A percentile compares a stretch with the other conserved stretches of the same genome.
These are phyloP conservation scores for Withania somnifera DNA, from an alignment of 305 asterid genomes.

Conservation along the genomic window DNA sequence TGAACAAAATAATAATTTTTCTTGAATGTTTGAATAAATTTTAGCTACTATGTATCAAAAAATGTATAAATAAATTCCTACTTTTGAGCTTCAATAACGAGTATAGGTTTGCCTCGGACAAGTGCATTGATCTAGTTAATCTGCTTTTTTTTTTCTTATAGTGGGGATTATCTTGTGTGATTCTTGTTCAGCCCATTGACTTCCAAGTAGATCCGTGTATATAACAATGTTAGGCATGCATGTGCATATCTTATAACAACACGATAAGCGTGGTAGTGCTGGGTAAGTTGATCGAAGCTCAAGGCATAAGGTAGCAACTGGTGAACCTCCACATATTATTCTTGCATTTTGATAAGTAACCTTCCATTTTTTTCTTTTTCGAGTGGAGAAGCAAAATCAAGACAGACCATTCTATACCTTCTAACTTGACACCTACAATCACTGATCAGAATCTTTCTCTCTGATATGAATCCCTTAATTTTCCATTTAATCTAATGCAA, in stretches of 20 bases:
- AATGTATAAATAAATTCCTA: background rate
- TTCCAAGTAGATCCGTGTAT: slow-evolving; percentile 42
- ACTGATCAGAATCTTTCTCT: no score
- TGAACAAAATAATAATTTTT: background rate
- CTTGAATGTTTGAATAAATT: background rate
- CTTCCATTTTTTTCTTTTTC: background rate
- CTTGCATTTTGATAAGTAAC: background rate
- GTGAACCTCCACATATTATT: slow-evolving; percentile 25
- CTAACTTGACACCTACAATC: no score
- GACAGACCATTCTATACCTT: no score
- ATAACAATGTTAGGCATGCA: slow-evolving; percentile 84
- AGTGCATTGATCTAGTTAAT: slow-evolving; percentile 1
- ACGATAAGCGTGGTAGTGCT: slow-evolving; percentile 68
- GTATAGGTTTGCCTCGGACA: background rate
- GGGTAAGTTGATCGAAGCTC: slow-evolving; percentile 62
- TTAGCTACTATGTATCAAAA: background rate
- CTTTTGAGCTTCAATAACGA: background rate
- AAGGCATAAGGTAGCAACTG: slow-evolving; percentile 39
- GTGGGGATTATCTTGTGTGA: slow-evolving; percentile 20
- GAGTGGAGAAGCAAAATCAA: no score
- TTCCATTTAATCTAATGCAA: no score
- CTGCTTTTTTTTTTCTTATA: slow-evolving; percentile 3
- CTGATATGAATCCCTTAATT: no score
- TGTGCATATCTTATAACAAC: slow-evolving; percentile 93
- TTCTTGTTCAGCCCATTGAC: slow-evolving; percentile 45